Conservation (phyloP, 768 basidiomycete genomes). For the Termitomyces sp. region DNA sequence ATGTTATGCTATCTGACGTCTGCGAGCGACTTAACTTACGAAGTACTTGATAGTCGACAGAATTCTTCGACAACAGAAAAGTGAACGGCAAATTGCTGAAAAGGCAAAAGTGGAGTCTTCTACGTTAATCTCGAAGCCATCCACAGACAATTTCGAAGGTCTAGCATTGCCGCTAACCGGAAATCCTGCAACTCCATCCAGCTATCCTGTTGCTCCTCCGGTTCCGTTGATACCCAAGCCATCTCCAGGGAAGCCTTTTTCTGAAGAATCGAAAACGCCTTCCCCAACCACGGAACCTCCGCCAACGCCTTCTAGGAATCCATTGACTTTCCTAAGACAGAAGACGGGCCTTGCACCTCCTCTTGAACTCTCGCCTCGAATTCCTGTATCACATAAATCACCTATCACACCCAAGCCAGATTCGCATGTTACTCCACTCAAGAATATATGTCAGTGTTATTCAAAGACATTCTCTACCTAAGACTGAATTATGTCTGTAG, state of each 20-base stretch:
- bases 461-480: not conserved
- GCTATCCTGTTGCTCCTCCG: not conserved
- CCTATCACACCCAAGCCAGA: constrained; percentile 10
- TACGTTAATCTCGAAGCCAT: constrained; percentile 20
- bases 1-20: not conserved
- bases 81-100: constrained; percentile 53
- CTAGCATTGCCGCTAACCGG: not conserved
- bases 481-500: constrained; percentile 23
- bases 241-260: constrained; percentile 2
- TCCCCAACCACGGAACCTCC: not conserved
- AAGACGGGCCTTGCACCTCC: constrained; percentile 6
- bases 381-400: constrained; percentile 7
- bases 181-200: constrained; percentile 9
- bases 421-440: constrained; percentile 29
- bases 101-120: constrained; percentile 30
- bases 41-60: constrained; percentile 65
- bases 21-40: not conserved
- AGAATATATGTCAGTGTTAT: constrained; percentile 33
- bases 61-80: constrained; percentile 80
- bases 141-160: not conserved
- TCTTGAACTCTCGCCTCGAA: constrained; percentile 9
- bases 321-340: constrained; percentile 3
- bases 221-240: constrained; percentile 4
- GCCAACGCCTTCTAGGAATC: constrained; percentile 7
- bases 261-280: constrained; percentile 1